A percentile compares a stretch with the other conserved stretches of the same genome.
phyloP scores from a whole-genome alignment of 208 protist species.

The Crithidia brevicula region DNA sequence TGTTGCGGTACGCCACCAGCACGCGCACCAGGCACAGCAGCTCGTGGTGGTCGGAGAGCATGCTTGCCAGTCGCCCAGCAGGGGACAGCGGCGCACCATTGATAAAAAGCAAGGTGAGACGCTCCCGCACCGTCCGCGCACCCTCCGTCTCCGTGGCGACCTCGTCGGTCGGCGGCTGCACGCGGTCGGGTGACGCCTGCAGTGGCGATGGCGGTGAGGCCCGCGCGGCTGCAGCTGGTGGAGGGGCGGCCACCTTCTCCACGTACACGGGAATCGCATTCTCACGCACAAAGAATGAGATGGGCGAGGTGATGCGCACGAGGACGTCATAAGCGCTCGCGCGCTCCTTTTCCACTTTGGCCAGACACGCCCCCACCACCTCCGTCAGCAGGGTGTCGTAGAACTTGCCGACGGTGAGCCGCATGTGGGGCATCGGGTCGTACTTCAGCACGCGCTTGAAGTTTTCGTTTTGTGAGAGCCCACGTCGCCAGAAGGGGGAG shows the following conservation, averaged over 20 bases:
- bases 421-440: conserved; percentile 67
- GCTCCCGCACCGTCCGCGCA: conserved; percentile 5
- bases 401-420: conserved; percentile 9
- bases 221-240: conserved; percentile 15
- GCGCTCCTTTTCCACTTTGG: conserved; percentile 57
- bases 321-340: conserved; percentile 67
- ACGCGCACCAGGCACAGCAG: conserved; percentile 29
- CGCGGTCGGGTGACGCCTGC: background rate
- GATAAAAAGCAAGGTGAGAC: conserved; percentile 18
- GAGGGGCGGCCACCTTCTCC: conserved; percentile 4
- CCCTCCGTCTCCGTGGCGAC: background rate
- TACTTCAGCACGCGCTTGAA: conserved; percentile 55
- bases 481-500: conserved; percentile 68
- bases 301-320: conserved; percentile 37
- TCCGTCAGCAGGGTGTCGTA: conserved; percentile 52
- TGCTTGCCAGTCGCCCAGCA: background rate
- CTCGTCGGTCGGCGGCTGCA: background rate
- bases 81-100: background rate
- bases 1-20: conserved; percentile 24
- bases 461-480: conserved; percentile 53
- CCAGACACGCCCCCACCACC: conserved; percentile 54
- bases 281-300: conserved; percentile 40
- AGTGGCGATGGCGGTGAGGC: conserved; percentile 18
- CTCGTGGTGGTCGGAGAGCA: conserved; percentile 8
- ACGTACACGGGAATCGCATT: conserved; percentile 55